Evolutionary conservation across 306 rosid genomes (phyloP).

Genomic region (Ochetophila trinervis): DNA sequence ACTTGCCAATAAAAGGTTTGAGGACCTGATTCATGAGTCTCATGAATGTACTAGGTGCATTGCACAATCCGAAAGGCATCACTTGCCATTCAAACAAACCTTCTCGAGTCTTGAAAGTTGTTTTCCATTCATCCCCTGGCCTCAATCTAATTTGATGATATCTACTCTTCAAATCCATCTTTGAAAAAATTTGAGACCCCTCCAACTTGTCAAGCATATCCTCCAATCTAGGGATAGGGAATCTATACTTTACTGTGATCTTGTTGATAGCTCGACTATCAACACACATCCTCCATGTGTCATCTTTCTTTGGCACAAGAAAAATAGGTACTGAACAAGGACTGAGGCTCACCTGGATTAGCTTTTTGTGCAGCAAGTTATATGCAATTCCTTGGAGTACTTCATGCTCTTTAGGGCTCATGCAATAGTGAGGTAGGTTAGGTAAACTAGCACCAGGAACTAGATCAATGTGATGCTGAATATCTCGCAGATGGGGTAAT

Average conservation of each 20-base stretch:
- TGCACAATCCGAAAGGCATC: no score
- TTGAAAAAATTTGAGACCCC: not conserved
- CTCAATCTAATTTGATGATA: not conserved
- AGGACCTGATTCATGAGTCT: not conserved
- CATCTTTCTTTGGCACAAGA: not conserved
- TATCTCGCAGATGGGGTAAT: no score
- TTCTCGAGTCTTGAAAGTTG: not conserved
- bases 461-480: no score
- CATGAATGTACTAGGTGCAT: no score
- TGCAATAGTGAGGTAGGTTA: no score
- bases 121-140: not conserved
- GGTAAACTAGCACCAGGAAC: no score
- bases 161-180: not conserved
- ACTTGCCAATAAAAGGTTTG: not conserved
- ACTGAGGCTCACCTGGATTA: no score
- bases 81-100: no score
- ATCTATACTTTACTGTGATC: not conserved
- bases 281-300: not conserved
- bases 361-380: no score
- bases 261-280: not conserved
- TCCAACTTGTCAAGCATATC: not conserved
- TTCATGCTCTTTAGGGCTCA: no score
- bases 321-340: not conserved
- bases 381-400: no score
- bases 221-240: not conserved